Percentiles rank a stretch among this genome's conserved stretches.
Conservation (phyloP, 805 yeast species). For the Teunomyces atbi region DNA sequence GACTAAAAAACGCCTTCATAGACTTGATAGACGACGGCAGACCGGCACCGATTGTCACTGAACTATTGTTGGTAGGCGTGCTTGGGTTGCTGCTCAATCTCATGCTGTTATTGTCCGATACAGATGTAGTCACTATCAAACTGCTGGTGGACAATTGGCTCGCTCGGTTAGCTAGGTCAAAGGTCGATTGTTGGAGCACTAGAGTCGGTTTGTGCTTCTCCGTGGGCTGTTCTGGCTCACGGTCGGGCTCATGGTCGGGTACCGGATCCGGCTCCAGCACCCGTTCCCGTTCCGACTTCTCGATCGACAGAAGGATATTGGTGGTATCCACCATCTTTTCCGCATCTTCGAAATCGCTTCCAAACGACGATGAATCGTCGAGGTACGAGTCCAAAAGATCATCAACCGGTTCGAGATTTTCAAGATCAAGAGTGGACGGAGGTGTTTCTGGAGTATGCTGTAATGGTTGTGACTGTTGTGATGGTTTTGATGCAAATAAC, state of each 20-base stretch:
- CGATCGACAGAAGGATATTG: slow-evolving; percentile 8
- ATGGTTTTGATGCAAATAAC: slow-evolving; percentile 17
- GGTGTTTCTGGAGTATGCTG: background rate
- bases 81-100: slow-evolving; percentile 10
- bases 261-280: too few species aligned
- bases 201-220: background rate
- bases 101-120: background rate
- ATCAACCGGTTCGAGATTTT: slow-evolving; percentile 36
- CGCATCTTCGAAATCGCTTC: slow-evolving; percentile 16
- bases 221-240: background rate
- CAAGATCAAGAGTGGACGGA: background rate
- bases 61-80: slow-evolving; percentile 26
- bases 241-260: background rate
- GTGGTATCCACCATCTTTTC: slow-evolving; percentile 15
- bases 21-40: slow-evolving; percentile 32
- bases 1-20: slow-evolving; percentile 34
- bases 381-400: slow-evolving; percentile 43
- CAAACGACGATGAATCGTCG: slow-evolving; percentile 31
- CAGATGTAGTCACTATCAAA: slow-evolving; percentile 7
- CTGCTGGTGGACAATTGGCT: slow-evolving; percentile 6
- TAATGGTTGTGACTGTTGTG: background rate
- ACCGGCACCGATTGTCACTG: slow-evolving; percentile 38
- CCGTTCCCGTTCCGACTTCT: too few species aligned
- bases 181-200: slow-evolving; percentile 2
- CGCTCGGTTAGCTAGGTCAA: background rate